phyloP scores from a whole-genome alignment of 2,329 filamentous ascomycete genomes.

The Alternaria conjuncta region DNA sequence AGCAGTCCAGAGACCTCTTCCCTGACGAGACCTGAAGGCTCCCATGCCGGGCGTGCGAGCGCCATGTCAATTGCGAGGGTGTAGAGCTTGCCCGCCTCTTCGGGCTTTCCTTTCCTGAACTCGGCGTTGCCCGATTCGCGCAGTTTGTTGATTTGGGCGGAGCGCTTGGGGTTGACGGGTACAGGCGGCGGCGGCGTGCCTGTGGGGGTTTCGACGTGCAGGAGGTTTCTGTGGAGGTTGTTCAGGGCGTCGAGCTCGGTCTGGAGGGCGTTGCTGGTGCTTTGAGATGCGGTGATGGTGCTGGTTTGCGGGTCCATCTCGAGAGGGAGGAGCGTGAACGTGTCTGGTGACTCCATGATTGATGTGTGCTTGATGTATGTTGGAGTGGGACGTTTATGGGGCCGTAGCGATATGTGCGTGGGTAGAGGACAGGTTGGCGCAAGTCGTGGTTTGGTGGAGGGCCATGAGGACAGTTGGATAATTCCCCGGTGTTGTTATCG shows the following conservation, averaged over 20 bases:
- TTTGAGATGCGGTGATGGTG: conserved; percentile 63
- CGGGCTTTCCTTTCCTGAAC: conserved; percentile 77
- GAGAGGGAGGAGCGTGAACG: conserved; percentile 83
- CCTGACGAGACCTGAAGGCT: conserved; percentile 79
- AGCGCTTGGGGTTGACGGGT: conserved; percentile 91
- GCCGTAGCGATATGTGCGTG: neutral
- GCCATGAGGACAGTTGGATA: conserved; percentile 33
- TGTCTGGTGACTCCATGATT: conserved; percentile 57
- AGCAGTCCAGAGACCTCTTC: conserved; percentile 84
- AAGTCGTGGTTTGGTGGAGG: conserved; percentile 6
- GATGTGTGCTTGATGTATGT: neutral
- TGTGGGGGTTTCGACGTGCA: conserved; percentile 68
- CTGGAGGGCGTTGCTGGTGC: conserved; percentile 46
- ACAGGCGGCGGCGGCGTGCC: conserved; percentile 81
- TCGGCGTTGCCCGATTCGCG: conserved; percentile 84
- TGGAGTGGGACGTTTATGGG: neutral
- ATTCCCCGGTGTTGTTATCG: conserved; percentile 20
- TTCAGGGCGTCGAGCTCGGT: conserved; percentile 74
- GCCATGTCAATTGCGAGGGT: conserved; percentile 91
- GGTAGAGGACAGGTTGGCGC: neutral
- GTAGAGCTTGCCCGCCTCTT: conserved; percentile 82
- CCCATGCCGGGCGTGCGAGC: conserved; percentile 80
- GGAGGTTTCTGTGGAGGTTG: conserved; percentile 75
- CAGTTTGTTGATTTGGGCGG: conserved; percentile 85
- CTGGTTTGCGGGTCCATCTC: conserved; percentile 83